Evolutionary conservation across 495 filamentous ascomycete genomes (phyloP), one percentile per base, ranked within the genome.

Genomic region (Aspergillus taichungensis): DNA sequence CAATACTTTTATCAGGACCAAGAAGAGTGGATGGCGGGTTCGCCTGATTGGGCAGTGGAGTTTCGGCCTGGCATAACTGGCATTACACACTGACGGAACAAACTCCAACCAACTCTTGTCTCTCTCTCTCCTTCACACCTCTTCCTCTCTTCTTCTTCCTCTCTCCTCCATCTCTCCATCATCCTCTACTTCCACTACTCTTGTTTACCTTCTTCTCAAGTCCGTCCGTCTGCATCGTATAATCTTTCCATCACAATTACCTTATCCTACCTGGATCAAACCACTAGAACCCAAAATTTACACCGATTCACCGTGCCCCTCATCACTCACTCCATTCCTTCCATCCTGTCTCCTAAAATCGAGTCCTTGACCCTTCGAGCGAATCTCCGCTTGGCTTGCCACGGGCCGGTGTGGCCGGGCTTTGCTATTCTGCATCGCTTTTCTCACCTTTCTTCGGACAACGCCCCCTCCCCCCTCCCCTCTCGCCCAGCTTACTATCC

Each of bases 311-410:
- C 18, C 18, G 18, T 24, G 18, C 18, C 18, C 18, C 18, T 24
- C 18, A 24, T 55, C 55, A 57, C 32, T 53, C 45, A 34, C 47
- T 46, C 35, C 2, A 34, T 37, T 37, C 18, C n/a, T 14, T 37
- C 35, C 7, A 10, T 8, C 18, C 35, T 37, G 4, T 37, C 35
- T 9, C 35, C n/a, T 34, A 24, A 24, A 24, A 24, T 24, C 4
- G 18, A 24, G 18, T 24, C 18, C 18, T 24, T 1, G 18, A 24
- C 18, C 18, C 18, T 4, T 24, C 18, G 18, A 24, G 18, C 18
- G 18, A 24, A 24, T 24, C 18, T 24, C 18, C 33, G 33, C 33
- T 13, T 34, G 33, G 12, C 10, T 13, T 34, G 33, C 33, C 33
- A 34, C 33, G 9, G 33, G 10, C 33, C 12, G 33, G 10, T 34